Conservation (phyloP, 371 early-diverging fungal species). For the Gilbertella persicaria region DNA sequence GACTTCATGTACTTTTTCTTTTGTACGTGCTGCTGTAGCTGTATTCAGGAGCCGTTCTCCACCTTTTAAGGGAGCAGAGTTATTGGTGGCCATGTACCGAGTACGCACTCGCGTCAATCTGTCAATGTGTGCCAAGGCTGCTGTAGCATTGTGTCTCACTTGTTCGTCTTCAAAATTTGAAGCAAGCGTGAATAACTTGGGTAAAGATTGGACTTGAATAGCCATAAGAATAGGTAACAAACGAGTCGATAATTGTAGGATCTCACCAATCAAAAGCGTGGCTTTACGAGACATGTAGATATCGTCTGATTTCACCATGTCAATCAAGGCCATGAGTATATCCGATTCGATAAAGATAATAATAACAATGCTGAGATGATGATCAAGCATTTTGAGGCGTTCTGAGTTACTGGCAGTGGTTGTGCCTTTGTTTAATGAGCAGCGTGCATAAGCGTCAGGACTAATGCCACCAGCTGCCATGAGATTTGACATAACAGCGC, state of each 20-base stretch:
- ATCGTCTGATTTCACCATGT: constrained; percentile 57
- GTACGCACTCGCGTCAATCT: constrained; percentile 47
- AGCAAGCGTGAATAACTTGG: constrained; percentile 76
- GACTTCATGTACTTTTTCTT: constrained; percentile 65
- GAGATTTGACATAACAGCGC: constrained; percentile 26
- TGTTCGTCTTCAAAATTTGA: constrained; percentile 76
- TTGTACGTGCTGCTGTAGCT: constrained; percentile 30
- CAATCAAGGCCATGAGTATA: constrained; percentile 68
- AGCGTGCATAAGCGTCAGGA: constrained; percentile 22
- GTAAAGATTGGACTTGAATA: constrained; percentile 68
- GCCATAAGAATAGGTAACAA: constrained; percentile 65
- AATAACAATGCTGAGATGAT: constrained; percentile 71
- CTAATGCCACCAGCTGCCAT: constrained; percentile 34
- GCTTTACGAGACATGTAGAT: constrained; percentile 61
- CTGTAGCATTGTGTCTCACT: constrained; percentile 74
- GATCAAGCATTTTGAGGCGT: constrained; percentile 66
- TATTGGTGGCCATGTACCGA: constrained; percentile 21
- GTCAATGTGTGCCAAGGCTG: constrained; percentile 78
- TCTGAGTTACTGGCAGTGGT: constrained; percentile 42
- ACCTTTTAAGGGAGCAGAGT: constrained; percentile 18
- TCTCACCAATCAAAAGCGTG: constrained; percentile 73
- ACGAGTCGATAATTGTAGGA: constrained; percentile 72
- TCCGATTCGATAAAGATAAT: constrained; percentile 80
- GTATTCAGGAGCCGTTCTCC: constrained; percentile 17
- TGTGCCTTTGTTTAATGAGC: constrained; percentile 10